Evolutionary conservation across 1,139 yeast genomes (phyloP).

Genomic region (Eremothecium cymbalariae): DNA sequence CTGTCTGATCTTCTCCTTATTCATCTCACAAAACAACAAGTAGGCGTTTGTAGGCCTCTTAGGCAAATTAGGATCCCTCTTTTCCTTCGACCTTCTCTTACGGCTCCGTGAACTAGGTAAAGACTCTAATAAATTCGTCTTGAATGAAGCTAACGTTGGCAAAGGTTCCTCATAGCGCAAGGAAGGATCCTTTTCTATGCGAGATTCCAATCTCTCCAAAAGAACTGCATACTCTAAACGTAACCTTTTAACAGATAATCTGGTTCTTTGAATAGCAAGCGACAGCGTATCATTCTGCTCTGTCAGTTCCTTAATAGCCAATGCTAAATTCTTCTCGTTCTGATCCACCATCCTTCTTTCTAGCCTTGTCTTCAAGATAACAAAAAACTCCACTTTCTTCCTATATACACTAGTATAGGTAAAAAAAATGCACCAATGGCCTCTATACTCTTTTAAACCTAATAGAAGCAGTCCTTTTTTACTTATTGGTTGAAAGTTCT

Average conservation of each 20-base stretch:
- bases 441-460: too few species aligned
- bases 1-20: conserved; percentile 62
- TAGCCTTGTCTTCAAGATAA: too few species aligned
- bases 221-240: conserved; percentile 76
- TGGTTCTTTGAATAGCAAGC: conserved; percentile 70
- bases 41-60: conserved; percentile 88
- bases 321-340: conserved; percentile 40
- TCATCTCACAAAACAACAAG: conserved; percentile 76
- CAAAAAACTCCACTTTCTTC: too few species aligned
- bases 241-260: conserved; percentile 66
- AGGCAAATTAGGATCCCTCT: conserved; percentile 74
- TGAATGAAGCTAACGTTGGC: conserved; percentile 27
- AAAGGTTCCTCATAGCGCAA: conserved; percentile 26
- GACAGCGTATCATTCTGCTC: conserved; percentile 72
- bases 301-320: conserved; percentile 57
- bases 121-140: conserved; percentile 23
- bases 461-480: too few species aligned
- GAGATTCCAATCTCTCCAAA: conserved; percentile 67
- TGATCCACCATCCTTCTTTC: conserved; percentile 3
- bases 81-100: conserved; percentile 28
- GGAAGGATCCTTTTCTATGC: conserved; percentile 34
- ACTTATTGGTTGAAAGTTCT: too few species aligned
- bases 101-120: conserved; percentile 28
- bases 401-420: too few species aligned
- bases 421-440: too few species aligned